Evolutionary conservation across 768 basidiomycete genomes (phyloP).

Genomic region (Termitomyces sp.): DNA sequence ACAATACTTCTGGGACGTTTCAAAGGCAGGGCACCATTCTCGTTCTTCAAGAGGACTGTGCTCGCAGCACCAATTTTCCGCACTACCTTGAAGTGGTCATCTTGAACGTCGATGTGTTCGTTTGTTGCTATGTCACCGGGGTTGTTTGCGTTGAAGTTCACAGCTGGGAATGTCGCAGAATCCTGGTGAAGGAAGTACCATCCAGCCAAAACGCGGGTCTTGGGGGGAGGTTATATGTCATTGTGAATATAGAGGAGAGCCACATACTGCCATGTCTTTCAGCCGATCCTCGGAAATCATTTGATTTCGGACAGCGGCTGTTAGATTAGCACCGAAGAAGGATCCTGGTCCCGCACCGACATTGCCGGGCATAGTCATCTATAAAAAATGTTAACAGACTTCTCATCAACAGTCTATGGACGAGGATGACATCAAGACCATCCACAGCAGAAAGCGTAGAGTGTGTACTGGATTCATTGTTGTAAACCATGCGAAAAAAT

Average conservation of each 20-base stretch:
- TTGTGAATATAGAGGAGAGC: neutral
- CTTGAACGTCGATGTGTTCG: conserved; percentile 62
- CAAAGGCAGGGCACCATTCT: conserved; percentile 48
- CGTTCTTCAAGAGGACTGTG: conserved; percentile 74
- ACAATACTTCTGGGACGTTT: conserved; percentile 51
- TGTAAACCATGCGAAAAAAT: neutral
- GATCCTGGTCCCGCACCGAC: conserved; percentile 29
- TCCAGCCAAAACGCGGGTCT: conserved; percentile 69
- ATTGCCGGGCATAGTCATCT: conserved; percentile 74
- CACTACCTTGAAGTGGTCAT: conserved; percentile 60
- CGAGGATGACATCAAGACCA: conserved; percentile 58
- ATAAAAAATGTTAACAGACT: neutral
- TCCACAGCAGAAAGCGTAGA: conserved; percentile 56
- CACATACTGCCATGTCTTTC: conserved; percentile 62
- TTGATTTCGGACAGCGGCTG: conserved; percentile 62
- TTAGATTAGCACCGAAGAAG: conserved; percentile 65
- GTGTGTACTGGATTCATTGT: conserved; percentile 27
- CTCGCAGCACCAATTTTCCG: conserved; percentile 70
- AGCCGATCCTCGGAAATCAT: conserved; percentile 59
- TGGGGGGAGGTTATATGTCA: neutral
- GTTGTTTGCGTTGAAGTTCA: conserved; percentile 67
- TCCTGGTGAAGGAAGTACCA: conserved; percentile 72
- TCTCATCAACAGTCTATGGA: neutral
- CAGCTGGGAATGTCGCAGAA: conserved; percentile 48
- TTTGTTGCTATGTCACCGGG: conserved; percentile 47